Base-by-base conservation (phyloP, 2,329 filamentous ascomycete species). In the Aspergillus spinulosporus region DNA sequence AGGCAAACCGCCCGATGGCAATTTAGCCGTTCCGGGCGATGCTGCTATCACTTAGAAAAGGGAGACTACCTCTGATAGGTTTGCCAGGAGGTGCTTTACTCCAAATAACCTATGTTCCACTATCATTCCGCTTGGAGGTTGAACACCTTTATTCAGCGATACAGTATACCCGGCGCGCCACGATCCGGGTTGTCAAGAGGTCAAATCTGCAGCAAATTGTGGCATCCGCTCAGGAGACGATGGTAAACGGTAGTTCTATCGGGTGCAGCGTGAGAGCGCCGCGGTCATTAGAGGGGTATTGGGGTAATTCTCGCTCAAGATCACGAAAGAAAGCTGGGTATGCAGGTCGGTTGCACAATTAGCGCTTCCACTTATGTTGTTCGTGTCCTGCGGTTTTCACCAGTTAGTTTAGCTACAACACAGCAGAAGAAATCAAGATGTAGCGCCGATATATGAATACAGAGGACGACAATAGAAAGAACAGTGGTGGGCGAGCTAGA, bases 321-420 rank as follows among this genome's bases (percentile, higher is more conserved):
- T 47, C 42, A n/a, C 28, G 43, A 52, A 52, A 40, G 15, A 52
- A 47, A 52, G 43, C 43, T 32, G 21, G 43, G 4, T 36, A 47
- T 40, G 14, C 26, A 50, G 37, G 32, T 26, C 11, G 50, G 5
- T 14, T 52, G n/a, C 39, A 45, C 32, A 15, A 37, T 29, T 39
- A 39, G 31, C 29, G n/a, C 34, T 39, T 40, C 8, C 34, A 32
- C 43, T n/a, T 31, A 12, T 14, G 12, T 11, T 15, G 29, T 12
- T 40, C 6, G 29, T 28, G 37, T 21, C 47, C 36, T 39, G 12
- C 21, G 4, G 29, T 21, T 21, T 43, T 15, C n/a, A 15, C 4
- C 6, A 5, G 21, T 51, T 43, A 51, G 48, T 39, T 9, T 14
- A 34, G 32, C 6, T 34, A 40, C 37, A 40, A 6, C 14, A 40